Evolutionary conservation across 1,139 yeast species (phyloP).

Genomic region (Suhomyces bolitotheri): DNA sequence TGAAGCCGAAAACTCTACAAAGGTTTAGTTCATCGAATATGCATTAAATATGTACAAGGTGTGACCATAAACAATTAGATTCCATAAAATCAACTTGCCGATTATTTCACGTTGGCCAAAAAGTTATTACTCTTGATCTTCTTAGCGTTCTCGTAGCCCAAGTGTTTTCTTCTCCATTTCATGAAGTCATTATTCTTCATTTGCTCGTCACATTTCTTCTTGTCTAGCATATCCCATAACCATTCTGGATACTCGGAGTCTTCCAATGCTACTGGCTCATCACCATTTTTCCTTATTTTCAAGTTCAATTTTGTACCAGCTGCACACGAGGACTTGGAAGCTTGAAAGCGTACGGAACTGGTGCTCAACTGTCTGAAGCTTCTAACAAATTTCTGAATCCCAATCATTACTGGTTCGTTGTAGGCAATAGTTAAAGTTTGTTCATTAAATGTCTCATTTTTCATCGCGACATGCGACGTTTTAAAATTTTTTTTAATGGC

Average conservation of each 20-base stretch:
- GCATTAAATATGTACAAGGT: slow-evolving; percentile 2
- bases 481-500: slow-evolving; percentile 7
- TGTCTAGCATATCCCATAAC: slow-evolving; percentile 89
- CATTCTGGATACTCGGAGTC: slow-evolving; percentile 92
- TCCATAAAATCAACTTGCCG: background rate
- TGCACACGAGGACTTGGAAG: slow-evolving; percentile 44
- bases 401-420: too few relatives aligned
- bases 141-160: slow-evolving; percentile 65
- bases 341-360: slow-evolving; percentile 12
- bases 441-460: slow-evolving; percentile 6
- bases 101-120: slow-evolving; percentile 47
- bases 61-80: background rate
- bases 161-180: slow-evolving; percentile 65
- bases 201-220: slow-evolving; percentile 51
- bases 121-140: slow-evolving; percentile 80
- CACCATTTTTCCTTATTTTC: slow-evolving; percentile 74
- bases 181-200: slow-evolving; percentile 61
- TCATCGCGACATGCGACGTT: slow-evolving; percentile 9
- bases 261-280: slow-evolving; percentile 86
- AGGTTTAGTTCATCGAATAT: too few relatives aligned
- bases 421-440: too few relatives aligned
- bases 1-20: too few relatives aligned
- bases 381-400: slow-evolving; percentile 8
- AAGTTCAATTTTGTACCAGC: slow-evolving; percentile 84
- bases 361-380: slow-evolving; percentile 13